Evolutionary conservation across 176 grass and related monocot genomes (phyloP), one percentile per base, ranked within the genome.

Genomic region (Triticum monococcum): DNA sequence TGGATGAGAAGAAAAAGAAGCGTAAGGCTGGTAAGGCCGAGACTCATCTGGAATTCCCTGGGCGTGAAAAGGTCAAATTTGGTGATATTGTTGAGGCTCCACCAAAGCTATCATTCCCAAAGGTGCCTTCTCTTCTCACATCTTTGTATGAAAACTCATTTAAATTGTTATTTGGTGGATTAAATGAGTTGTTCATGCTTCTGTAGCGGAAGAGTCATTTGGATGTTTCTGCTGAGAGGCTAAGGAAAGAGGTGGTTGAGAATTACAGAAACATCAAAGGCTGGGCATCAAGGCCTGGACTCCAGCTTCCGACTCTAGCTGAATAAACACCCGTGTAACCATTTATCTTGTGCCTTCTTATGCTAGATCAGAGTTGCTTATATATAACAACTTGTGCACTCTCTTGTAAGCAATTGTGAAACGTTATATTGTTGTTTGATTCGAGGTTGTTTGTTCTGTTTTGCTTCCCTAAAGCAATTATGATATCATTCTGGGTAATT

Each of bases 1-100:
- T 96, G 71, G 89, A 94, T 82, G 94, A 93, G 61, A 99, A 93
- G 77, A 99, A 94, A 89, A 99, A 96, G 88, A 99, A 96, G 86
- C 81, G 88, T 33, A 99, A 96, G 87, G 61, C 78, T 17, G 40
- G 80, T 20, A 89, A 88, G 81, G 41, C 30, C 4, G 88, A 93
- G 75, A 88, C 80, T 79, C 28, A 86, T 85, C 72, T 5, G 23
- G 79, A 90, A 71, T 96, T 96, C 80, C 97, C 92, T 70, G 92
- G 94, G 7, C 72, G 68, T 57, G 97, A 96, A 75, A 75, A 99
- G 80, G 89, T 99, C 23, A 90, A 90, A 88, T 99, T 99, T 87
- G 92, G 94, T 85, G 97, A 99, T 20, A 54, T 94, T 70, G 92
- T 99, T 52, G 75, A 96, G 46, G 97, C 94, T 81, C 97, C 97